Percentiles rank a stretch among this genome's conserved stretches.
These are phyloP conservation scores for Fusarium oligoseptatum DNA, from an alignment of 2,329 filamentous ascomycete species.

Conservation along the genomic window DNA sequence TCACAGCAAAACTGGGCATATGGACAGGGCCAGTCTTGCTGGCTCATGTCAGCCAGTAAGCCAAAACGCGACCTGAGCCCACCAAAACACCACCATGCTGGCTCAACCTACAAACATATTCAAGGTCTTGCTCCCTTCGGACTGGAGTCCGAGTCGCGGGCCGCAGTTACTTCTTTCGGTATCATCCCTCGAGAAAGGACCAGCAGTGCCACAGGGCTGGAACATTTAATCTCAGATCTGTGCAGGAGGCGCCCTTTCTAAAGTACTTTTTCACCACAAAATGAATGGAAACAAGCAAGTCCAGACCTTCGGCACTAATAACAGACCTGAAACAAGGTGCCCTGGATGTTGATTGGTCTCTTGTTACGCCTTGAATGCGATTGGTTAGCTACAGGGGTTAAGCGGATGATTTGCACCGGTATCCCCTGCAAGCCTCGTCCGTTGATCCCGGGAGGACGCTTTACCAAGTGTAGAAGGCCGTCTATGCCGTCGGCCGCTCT, in stretches of 20 bases:
- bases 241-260: not conserved
- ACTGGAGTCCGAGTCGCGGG: not conserved
- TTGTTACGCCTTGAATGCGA: not conserved
- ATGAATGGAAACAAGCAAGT: not conserved
- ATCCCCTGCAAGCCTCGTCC: not conserved
- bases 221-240: not conserved
- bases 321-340: not conserved
- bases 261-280: not conserved
- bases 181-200: not conserved
- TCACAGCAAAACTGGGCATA: not conserved
- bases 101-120: not conserved
- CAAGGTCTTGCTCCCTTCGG: not conserved
- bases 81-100: not conserved
- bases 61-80: not conserved
- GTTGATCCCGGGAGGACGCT: not conserved
- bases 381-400: not conserved
- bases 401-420: not conserved
- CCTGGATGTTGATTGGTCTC: not conserved
- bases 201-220: not conserved
- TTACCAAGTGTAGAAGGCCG: not conserved
- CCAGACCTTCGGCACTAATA: not conserved
- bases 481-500: not conserved
- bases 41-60: not conserved
- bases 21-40: not conserved
- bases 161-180: not conserved